Evolutionary conservation across 441 rosid species (phyloP).

Genomic region (Corymbia citriodora): DNA sequence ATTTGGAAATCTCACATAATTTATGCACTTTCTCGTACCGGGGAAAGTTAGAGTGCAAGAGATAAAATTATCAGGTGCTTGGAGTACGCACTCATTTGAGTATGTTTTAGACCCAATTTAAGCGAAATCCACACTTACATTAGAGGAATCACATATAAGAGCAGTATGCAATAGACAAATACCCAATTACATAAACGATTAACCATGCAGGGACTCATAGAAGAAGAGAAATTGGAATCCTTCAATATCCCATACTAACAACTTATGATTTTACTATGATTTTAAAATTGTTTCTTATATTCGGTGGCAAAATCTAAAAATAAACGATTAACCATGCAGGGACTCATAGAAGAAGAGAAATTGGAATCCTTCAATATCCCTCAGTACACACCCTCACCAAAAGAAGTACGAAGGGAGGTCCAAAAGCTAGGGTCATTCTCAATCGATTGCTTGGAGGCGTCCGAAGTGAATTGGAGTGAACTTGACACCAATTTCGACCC

Average conservation of each 20-base stretch:
- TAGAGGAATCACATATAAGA: not conserved
- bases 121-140: not conserved
- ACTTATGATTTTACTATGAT: not conserved
- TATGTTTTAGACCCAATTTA: not conserved
- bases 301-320: not conserved
- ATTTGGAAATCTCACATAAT: not conserved
- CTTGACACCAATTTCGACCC: not conserved
- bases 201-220: too few relatives aligned
- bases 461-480: not conserved
- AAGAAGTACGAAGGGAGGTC: not conserved
- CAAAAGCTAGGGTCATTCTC: not conserved
- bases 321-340: too few relatives aligned
- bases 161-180: not conserved
- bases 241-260: not conserved
- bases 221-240: too few relatives aligned
- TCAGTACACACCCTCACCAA: not conserved
- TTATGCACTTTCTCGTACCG: not conserved
- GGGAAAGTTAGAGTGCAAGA: not conserved
- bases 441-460: not conserved
- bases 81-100: not conserved
- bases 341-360: not conserved
- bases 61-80: not conserved
- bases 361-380: slow-evolving; percentile 5
- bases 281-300: not conserved
- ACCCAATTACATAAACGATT: not conserved